Conservation (phyloP, 2,329 filamentous ascomycete genomes). For the Pseudopithomyces chartarum region DNA sequence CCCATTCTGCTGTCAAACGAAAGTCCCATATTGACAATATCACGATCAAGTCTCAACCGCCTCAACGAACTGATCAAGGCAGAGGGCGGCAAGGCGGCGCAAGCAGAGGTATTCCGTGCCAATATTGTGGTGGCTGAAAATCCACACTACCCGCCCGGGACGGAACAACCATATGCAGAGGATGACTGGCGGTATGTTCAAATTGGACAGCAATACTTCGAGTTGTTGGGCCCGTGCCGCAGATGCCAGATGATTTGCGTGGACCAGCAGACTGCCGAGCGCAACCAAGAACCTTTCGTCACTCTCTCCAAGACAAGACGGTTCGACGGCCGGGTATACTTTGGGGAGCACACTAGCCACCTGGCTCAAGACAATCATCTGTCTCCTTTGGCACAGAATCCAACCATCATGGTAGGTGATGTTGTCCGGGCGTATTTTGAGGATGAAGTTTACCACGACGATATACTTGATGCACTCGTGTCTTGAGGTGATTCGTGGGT, state of each 20-base stretch:
- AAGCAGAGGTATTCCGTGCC: constrained; percentile 79
- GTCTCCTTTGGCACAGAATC: constrained; percentile 35
- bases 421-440: constrained; percentile 36
- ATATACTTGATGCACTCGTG: constrained; percentile 29
- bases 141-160: constrained; percentile 47
- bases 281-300: constrained; percentile 82
- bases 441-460: constrained; percentile 32
- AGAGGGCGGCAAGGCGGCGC: constrained; percentile 67
- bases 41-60: constrained; percentile 75
- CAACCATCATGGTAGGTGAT: constrained; percentile 47
- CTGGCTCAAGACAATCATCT: constrained; percentile 30
- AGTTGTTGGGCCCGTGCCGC: constrained; percentile 81
- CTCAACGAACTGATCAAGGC: constrained; percentile 74
- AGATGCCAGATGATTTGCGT: constrained; percentile 97
- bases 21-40: constrained; percentile 87
- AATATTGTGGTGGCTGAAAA: constrained; percentile 76
- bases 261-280: constrained; percentile 79
- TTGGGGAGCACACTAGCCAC: constrained; percentile 75
- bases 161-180: constrained; percentile 72
- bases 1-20: constrained; percentile 88
- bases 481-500: constrained; percentile 24
- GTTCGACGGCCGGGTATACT: constrained; percentile 82
- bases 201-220: constrained; percentile 69
- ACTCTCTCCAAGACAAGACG: constrained; percentile 87
- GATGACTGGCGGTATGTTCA: constrained; percentile 74